Evolutionary conservation across 495 filamentous ascomycete genomes (phyloP).

Genomic region (Platismatia glauca): DNA sequence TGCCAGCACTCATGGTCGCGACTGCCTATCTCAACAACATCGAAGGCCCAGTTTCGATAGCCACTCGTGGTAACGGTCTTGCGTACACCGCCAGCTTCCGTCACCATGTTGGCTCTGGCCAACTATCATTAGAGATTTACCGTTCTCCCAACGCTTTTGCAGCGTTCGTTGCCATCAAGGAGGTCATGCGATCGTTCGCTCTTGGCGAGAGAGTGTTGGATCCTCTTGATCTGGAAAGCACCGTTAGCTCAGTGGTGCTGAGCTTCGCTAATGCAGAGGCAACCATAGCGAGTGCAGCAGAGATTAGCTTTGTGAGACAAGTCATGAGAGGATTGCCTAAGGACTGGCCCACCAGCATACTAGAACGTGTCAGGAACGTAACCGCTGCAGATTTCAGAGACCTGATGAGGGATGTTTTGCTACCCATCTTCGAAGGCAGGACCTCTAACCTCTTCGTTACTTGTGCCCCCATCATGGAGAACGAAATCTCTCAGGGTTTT

Average conservation of each 20-base stretch:
- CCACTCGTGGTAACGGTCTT: slow-evolving; percentile 81
- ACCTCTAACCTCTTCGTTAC: slow-evolving; percentile 78
- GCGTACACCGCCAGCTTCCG: slow-evolving; percentile 78
- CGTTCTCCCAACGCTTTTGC: slow-evolving; percentile 82
- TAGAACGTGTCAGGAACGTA: slow-evolving; percentile 67
- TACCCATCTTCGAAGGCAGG: slow-evolving; percentile 68
- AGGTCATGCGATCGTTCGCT: slow-evolving; percentile 63
- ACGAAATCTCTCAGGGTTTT: slow-evolving; percentile 73
- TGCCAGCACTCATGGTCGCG: slow-evolving; percentile 81
- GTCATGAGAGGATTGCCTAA: slow-evolving; percentile 69
- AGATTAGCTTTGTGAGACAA: slow-evolving; percentile 69
- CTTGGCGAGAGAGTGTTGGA: slow-evolving; percentile 58
- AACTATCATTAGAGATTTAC: slow-evolving; percentile 73
- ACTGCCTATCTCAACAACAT: slow-evolving; percentile 84
- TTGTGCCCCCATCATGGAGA: slow-evolving; percentile 75
- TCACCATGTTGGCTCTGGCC: slow-evolving; percentile 66
- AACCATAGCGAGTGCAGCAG: slow-evolving; percentile 70
- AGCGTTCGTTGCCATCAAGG: slow-evolving; percentile 67
- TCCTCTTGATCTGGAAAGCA: slow-evolving; percentile 74
- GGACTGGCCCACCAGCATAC: slow-evolving; percentile 66
- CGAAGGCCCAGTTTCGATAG: slow-evolving; percentile 81
- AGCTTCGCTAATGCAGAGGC: slow-evolving; percentile 76
- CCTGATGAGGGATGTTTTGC: slow-evolving; percentile 62
- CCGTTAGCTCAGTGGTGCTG: slow-evolving; percentile 79
- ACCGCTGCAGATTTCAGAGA: slow-evolving; percentile 66